These are phyloP conservation scores for Rhizopogon vulgaris DNA, from an alignment of 768 basidiomycete genomes.

Conservation along the genomic window DNA sequence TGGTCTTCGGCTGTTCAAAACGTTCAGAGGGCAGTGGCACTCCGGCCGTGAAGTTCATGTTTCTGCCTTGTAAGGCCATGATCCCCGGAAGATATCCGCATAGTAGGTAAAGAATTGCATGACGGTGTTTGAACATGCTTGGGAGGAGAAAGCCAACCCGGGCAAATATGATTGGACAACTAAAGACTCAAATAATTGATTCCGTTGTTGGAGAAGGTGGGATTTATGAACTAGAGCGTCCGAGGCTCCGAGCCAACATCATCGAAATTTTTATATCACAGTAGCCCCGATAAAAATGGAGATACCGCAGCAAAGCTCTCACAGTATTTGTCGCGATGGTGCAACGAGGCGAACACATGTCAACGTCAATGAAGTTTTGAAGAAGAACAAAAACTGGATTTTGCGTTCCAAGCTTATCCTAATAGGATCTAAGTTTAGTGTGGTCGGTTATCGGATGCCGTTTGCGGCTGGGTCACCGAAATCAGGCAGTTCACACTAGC, in stretches of 20 bases:
- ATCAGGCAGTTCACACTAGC: too few species aligned
- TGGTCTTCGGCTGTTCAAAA: neutral
- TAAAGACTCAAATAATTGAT: too few species aligned
- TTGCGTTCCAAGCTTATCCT: too few species aligned
- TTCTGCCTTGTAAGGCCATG: neutral
- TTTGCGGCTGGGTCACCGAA: too few species aligned
- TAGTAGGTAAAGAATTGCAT: slow-evolving; percentile 4
- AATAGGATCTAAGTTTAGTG: too few species aligned
- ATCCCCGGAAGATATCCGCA: slow-evolving; percentile 9
- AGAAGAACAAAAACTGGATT: neutral
- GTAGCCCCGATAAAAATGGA: neutral
- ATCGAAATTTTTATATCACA: neutral
- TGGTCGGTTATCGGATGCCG: too few species aligned
- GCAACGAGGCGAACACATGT: neutral
- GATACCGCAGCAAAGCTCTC: neutral
- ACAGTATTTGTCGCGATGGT: neutral
- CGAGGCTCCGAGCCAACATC: too few species aligned
- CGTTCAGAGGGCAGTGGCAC: neutral
- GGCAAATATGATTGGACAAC: neutral
- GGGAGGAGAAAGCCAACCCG: neutral
- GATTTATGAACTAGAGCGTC: too few species aligned
- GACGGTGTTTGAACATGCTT: neutral
- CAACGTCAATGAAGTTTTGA: neutral
- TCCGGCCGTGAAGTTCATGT: neutral
- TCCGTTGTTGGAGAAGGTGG: too few species aligned